Conservation (phyloP, 805 yeast species). For the Candida berthetii region DNA sequence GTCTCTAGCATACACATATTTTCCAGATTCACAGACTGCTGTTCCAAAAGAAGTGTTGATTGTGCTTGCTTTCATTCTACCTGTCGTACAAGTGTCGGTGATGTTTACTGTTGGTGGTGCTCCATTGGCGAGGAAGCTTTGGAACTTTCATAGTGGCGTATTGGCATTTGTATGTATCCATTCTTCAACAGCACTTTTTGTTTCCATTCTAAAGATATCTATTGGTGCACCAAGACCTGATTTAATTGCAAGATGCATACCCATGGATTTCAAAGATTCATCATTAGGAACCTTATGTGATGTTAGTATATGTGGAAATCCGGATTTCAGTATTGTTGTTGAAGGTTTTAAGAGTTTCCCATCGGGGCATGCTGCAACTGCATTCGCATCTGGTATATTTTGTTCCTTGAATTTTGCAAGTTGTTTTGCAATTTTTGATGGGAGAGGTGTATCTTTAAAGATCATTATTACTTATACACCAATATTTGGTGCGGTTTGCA, state of each 20-base stretch:
- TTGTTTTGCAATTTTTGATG: conserved; percentile 28
- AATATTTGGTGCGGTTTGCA: conserved; percentile 24
- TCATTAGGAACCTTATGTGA: conserved; percentile 29
- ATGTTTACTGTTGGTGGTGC: conserved; percentile 10
- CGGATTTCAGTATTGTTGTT: conserved; percentile 24
- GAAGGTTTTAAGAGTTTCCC: conserved; percentile 57
- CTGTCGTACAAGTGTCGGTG: conserved; percentile 23
- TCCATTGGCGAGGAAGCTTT: conserved; percentile 18
- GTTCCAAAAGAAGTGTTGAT: conserved; percentile 27
- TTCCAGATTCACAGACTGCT: conserved; percentile 23
- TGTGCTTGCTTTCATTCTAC: conserved; percentile 23
- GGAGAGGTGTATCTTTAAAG: conserved; percentile 28
- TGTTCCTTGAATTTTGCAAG: conserved; percentile 28
- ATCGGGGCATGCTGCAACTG: conserved; percentile 48
- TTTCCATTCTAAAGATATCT: conserved; percentile 39
- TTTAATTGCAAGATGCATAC: conserved; percentile 42
- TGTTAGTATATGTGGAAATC: conserved; percentile 41
- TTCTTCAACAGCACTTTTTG: conserved; percentile 30
- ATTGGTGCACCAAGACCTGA: conserved; percentile 50
- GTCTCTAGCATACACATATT: conserved; percentile 26
- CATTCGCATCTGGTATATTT: conserved; percentile 39
- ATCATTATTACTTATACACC: conserved; percentile 28
- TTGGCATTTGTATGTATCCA: conserved; percentile 31
- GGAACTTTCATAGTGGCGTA: conserved; percentile 35
- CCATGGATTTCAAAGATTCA: conserved; percentile 26